A percentile compares a stretch with the other conserved stretches of the same genome.
Conservation (phyloP, 345 rosid species). For the Boechera stricta region DNA sequence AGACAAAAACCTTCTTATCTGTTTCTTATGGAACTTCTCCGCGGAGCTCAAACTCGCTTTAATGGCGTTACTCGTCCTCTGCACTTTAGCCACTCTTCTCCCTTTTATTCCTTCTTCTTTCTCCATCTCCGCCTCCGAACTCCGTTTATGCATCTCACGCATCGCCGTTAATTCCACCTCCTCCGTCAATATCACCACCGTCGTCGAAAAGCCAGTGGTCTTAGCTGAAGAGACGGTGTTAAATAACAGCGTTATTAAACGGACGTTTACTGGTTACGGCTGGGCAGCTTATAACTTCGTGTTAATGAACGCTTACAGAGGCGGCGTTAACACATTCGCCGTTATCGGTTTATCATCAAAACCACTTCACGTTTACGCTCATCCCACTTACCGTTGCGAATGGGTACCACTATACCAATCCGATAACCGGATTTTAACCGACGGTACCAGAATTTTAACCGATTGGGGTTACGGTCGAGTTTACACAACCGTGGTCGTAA, state of each 20-base stretch:
- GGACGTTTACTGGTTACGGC: constrained; percentile 75
- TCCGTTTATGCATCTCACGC: constrained; percentile 77
- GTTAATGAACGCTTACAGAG: constrained; percentile 82
- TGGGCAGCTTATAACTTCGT: constrained; percentile 86
- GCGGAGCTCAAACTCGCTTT: constrained; percentile 73
- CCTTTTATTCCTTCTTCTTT: constrained; percentile 80
- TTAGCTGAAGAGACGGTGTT: constrained; percentile 42
- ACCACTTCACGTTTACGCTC: constrained; percentile 73
- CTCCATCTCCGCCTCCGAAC: constrained; percentile 71
- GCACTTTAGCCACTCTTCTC: constrained; percentile 65
- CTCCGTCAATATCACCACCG: constrained; percentile 34
- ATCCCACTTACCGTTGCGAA: constrained; percentile 72
- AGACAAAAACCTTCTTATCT: constrained; percentile 57
- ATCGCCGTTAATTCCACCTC: constrained; percentile 50
- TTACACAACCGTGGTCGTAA: constrained; percentile 85
- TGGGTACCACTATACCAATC: constrained; percentile 58
- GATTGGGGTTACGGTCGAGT: constrained; percentile 98
- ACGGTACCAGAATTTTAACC: constrained; percentile 68
- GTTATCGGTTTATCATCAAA: constrained; percentile 81
- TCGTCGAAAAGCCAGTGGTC: constrained; percentile 14
- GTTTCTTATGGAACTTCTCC: constrained; percentile 69
- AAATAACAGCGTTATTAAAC: constrained; percentile 55
- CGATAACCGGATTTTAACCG: constrained; percentile 46
- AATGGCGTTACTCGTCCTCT: constrained; percentile 67
- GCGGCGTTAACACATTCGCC: constrained; percentile 73